A percentile compares a stretch with the other conserved stretches of the same genome.
Conservation (phyloP, 768 basidiomycete species). For the Kwoniella mangroviensis region DNA sequence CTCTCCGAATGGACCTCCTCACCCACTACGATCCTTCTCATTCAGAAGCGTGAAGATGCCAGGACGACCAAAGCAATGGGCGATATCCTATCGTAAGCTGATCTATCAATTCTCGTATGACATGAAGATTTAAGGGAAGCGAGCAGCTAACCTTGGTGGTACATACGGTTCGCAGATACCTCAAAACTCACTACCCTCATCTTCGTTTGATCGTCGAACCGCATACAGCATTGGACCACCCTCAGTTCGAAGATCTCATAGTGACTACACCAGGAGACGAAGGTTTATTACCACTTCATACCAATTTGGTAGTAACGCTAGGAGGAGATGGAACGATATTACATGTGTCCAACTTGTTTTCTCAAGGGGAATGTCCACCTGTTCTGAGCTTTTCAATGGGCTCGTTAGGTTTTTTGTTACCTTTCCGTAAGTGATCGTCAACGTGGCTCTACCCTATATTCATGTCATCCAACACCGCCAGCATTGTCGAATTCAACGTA, state of each 20-base stretch:
- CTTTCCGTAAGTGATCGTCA: constrained; percentile 73
- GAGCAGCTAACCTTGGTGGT: no score
- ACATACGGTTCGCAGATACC: constrained; percentile 25
- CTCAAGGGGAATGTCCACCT: constrained; percentile 86
- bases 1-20: constrained; percentile 40
- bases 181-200: constrained; percentile 30
- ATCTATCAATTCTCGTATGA: no score
- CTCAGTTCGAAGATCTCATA: constrained; percentile 28
- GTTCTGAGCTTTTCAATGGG: constrained; percentile 91
- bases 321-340: constrained; percentile 96
- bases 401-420: constrained; percentile 87
- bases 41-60: constrained; percentile 57
- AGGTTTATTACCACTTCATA: constrained; percentile 51
- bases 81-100: constrained; percentile 41
- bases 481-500: background rate
- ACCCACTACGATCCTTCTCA: constrained; percentile 52
- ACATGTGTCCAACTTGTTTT: constrained; percentile 89
- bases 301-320: constrained; percentile 85
- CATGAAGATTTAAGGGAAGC: no score
- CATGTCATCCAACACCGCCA: background rate
- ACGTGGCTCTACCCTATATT: background rate
- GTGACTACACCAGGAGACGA: constrained; percentile 36
- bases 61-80: constrained; percentile 46
- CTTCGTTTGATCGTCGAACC: constrained; percentile 45
- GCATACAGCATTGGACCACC: constrained; percentile 43